Percentiles rank a stretch among this genome's conserved stretches.
Evolutionary conservation across 2,329 filamentous ascomycete genomes (phyloP).

Genomic region (Cercospora sp.): DNA sequence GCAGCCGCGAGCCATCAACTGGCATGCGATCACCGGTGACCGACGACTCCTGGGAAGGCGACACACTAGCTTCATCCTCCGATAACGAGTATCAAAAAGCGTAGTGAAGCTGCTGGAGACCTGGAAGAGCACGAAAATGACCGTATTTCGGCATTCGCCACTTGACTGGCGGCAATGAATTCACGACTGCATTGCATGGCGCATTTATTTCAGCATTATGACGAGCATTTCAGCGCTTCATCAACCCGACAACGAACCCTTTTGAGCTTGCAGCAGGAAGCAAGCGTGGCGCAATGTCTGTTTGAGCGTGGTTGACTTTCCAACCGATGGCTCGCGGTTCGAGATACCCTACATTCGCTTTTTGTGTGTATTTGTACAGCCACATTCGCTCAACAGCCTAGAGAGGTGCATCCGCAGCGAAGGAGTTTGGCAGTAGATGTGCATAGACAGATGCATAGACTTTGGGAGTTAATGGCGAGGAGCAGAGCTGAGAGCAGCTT

Average conservation of each 20-base stretch:
- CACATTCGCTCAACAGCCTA: constrained; percentile 26
- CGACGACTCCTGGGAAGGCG: constrained; percentile 60
- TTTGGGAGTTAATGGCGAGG: constrained; percentile 12
- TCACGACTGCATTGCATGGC: constrained; percentile 30
- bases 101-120: constrained; percentile 19
- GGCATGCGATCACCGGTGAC: constrained; percentile 53
- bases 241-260: constrained; percentile 17
- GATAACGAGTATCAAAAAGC: constrained; percentile 34
- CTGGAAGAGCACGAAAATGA: constrained; percentile 4
- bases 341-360: constrained; percentile 34
- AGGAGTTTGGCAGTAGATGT: constrained; percentile 16
- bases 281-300: constrained; percentile 19
- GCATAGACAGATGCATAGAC: constrained; percentile 24
- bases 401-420: constrained; percentile 17
- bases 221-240: constrained; percentile 28
- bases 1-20: constrained; percentile 59
- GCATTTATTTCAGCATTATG: constrained; percentile 22
- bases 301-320: constrained; percentile 11
- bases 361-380: constrained; percentile 28
- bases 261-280: constrained; percentile 13
- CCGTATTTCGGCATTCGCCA: constrained; percentile 18
- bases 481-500: background rate
- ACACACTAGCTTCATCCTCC: constrained; percentile 50
- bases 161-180: constrained; percentile 24
- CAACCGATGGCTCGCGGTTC: constrained; percentile 10